These are phyloP conservation scores for Blastobotrys capitulatus DNA, from an alignment of 1,139 yeast genomes.

Conservation along the genomic window DNA sequence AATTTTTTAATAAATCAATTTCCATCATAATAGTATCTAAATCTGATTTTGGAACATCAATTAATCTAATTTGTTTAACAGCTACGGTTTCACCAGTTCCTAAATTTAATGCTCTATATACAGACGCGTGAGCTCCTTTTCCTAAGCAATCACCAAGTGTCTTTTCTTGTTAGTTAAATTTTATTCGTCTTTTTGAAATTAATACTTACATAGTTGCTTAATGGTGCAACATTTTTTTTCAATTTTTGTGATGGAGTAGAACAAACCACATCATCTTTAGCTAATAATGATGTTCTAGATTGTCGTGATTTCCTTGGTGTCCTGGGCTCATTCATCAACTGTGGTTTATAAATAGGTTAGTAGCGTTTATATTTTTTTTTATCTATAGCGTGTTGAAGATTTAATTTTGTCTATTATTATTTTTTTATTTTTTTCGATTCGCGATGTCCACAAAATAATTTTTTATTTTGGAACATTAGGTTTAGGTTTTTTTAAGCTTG, in stretches of 20 bases:
- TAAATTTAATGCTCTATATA: conserved; percentile 61
- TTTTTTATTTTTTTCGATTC: no score
- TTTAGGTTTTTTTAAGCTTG: no score
- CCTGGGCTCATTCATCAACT: conserved; percentile 7
- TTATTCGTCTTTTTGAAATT: background rate
- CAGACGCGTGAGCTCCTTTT: conserved; percentile 75
- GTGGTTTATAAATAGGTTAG: background rate
- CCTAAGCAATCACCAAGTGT: conserved; percentile 56
- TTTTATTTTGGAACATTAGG: no score
- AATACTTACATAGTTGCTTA: conserved; percentile 17
- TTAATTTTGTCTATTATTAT: no score
- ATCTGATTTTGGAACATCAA: conserved; percentile 31
- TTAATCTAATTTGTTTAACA: conserved; percentile 71
- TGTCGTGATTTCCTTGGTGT: conserved; percentile 2
- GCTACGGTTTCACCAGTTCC: conserved; percentile 71
- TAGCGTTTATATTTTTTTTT: no score
- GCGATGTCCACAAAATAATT: no score
- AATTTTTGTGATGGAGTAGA: conserved; percentile 22
- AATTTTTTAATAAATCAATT: conserved; percentile 50
- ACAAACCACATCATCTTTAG: conserved; percentile 13
- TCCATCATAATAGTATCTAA: conserved; percentile 37
- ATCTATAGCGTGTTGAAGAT: no score
- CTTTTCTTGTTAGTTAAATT: conserved; percentile 18
- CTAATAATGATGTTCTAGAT: background rate
- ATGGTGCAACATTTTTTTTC: conserved; percentile 15